phyloP scores from a whole-genome alignment of 495 filamentous ascomycete species.

The Delitschia confertaspora region DNA sequence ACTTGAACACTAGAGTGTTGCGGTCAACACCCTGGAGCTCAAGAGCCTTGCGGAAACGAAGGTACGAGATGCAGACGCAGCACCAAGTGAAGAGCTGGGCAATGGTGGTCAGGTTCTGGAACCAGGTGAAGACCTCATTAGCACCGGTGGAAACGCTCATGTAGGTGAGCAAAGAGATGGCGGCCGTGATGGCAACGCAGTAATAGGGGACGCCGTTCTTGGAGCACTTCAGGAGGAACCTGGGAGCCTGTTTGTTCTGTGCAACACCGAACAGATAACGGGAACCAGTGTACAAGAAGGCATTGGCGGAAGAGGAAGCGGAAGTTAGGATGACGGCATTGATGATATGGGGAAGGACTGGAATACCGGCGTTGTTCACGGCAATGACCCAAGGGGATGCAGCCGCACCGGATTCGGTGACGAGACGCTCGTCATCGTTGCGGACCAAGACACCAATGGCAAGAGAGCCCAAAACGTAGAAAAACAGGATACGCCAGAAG shows the following conservation, averaged over 20 bases:
- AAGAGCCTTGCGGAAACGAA: conserved; percentile 50
- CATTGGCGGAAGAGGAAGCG: conserved; percentile 63
- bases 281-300: conserved; percentile 73
- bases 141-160: conserved; percentile 45
- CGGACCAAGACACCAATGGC: conserved; percentile 51
- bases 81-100: conserved; percentile 50
- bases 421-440: conserved; percentile 44
- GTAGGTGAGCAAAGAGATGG: conserved; percentile 53
- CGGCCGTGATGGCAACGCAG: conserved; percentile 47
- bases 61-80: conserved; percentile 40
- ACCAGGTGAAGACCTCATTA: conserved; percentile 38
- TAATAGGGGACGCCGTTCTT: conserved; percentile 52
- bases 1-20: conserved; percentile 48
- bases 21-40: conserved; percentile 47
- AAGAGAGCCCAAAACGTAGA: conserved; percentile 56
- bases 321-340: conserved; percentile 66
- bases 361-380: conserved; percentile 53
- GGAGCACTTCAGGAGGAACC: conserved; percentile 46
- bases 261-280: conserved; percentile 68
- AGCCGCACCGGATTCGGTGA: conserved; percentile 48
- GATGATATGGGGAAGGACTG: conserved; percentile 59
- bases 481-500: conserved; percentile 80
- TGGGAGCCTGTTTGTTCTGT: conserved; percentile 54
- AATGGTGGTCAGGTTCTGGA: conserved; percentile 37
- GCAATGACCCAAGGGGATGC: conserved; percentile 60